Percentiles rank a stretch among this genome's conserved stretches.
Evolutionary conservation across 2,329 filamentous ascomycete species (phyloP).

Genomic region (Chaetothyriales sp.): DNA sequence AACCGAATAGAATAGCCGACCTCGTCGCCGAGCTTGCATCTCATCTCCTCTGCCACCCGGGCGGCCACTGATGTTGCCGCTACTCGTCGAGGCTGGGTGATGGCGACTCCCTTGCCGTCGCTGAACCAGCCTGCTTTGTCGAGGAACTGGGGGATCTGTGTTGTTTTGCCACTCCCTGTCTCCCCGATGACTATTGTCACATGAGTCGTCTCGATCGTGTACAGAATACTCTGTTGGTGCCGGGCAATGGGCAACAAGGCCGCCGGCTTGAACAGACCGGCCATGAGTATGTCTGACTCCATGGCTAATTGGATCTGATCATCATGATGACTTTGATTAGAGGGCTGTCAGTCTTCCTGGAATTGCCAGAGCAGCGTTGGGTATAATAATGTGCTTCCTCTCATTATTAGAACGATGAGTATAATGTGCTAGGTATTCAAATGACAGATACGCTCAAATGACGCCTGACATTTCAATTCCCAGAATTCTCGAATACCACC

Average conservation of each 20-base stretch:
- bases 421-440: no score
- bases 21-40: constrained; percentile 73
- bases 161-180: constrained; percentile 90
- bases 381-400: no score
- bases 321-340: background rate
- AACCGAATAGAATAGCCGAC: constrained; percentile 86
- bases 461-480: no score
- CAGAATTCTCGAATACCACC: no score
- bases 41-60: constrained; percentile 77
- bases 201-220: constrained; percentile 67
- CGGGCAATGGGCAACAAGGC: constrained; percentile 74
- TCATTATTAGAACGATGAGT: no score
- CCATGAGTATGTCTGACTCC: constrained; percentile 42
- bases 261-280: constrained; percentile 71
- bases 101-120: constrained; percentile 65
- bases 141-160: constrained; percentile 84
- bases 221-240: constrained; percentile 64
- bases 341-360: background rate
- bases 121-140: constrained; percentile 78
- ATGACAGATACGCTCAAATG: no score
- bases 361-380: no score
- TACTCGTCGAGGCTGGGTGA: constrained; percentile 86
- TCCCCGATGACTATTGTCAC: constrained; percentile 85
- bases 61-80: constrained; percentile 81
- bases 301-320: constrained; percentile 6